phyloP scores from a whole-genome alignment of 306 rosid species.

The Oemleria cerasiformis region DNA sequence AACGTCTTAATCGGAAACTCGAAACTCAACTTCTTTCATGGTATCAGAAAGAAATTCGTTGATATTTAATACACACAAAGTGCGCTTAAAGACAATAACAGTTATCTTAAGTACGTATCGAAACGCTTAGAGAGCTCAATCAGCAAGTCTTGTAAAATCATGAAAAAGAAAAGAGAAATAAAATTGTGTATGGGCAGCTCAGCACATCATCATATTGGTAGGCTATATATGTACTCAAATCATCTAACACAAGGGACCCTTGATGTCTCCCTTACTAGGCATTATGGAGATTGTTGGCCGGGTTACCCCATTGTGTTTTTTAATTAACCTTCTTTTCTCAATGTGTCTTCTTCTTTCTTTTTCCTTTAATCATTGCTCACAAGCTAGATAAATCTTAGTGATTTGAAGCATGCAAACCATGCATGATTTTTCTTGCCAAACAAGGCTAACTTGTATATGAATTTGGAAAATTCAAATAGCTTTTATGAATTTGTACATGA shows the following conservation, averaged over 20 bases:
- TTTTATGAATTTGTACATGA: no score
- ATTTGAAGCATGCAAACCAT: slow-evolving; percentile 1
- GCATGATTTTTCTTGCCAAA: background rate
- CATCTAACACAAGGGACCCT: slow-evolving; percentile 16
- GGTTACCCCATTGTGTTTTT: slow-evolving; percentile 18
- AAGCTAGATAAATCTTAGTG: background rate
- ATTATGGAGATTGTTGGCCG: slow-evolving; percentile 14
- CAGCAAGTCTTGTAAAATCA: background rate
- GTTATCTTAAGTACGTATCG: no score
- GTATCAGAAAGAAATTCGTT: no score
- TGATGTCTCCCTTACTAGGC: slow-evolving; percentile 18
- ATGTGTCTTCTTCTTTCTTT: background rate
- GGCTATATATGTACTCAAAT: slow-evolving; percentile 1
- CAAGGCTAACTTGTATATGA: background rate
- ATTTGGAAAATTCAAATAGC: background rate
- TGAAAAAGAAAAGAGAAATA: background rate
- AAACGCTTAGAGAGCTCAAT: no score
- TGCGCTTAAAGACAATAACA: no score
- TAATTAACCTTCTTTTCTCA: background rate
- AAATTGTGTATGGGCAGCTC: background rate
- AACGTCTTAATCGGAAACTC: no score
- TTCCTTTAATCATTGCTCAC: background rate
- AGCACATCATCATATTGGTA: slow-evolving; percentile 18
- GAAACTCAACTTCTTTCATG: no score
- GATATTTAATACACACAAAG: no score